Evolutionary conservation across 208 protist species (phyloP), one percentile per base, ranked within the genome.

Genomic region (Herpetomonas tarakana): DNA sequence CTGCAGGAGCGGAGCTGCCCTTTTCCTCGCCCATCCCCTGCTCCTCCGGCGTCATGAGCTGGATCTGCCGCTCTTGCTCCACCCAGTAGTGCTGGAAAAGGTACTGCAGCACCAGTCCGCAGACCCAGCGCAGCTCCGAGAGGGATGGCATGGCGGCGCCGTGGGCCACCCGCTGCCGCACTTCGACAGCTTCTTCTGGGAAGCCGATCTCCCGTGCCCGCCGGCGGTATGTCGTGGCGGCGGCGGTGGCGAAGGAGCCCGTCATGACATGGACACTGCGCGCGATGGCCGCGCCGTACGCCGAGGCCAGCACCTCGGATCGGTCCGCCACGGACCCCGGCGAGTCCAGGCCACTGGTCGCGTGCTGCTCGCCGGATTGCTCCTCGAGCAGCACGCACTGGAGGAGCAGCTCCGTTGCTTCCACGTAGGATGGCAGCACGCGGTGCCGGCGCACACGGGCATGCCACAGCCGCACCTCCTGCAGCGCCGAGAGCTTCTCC

Each of bases 251-350:
- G 41, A 93, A 92, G 39, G 76, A 83, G 45, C 89, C 89, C 7
- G 86, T 93, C 81, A 95, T 88, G 62, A 90, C 44, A 56, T 95
- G 89, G 57, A 95, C 86, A 0, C 68, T 68, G 9, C 89, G 89
- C 21, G 86, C 82, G n/a, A 95, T 59, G 24, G 78, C 81, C 2
- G 83, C 83, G 24, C 89, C 79, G 69, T 95, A 95, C 58, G 58
- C 65, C 3, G 60, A 58, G 16, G 25, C 47, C 25, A 68, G 49
- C 14, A 58, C 28, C 24, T 27, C n/a, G 35, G 50, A 39, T 2
- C 24, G 29, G 3, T 29, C 56, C 14, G 52, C 51, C 0, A 61
- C 44, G 24, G 22, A 52, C 21, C 24, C 56, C 24, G 57, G 61
- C 19, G 58, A 53, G 28, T 58, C 45, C 51, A 59, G 18, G n/a